Evolutionary conservation across 2,329 filamentous ascomycete species (phyloP).

Genomic region (Botrytis deweyae): DNA sequence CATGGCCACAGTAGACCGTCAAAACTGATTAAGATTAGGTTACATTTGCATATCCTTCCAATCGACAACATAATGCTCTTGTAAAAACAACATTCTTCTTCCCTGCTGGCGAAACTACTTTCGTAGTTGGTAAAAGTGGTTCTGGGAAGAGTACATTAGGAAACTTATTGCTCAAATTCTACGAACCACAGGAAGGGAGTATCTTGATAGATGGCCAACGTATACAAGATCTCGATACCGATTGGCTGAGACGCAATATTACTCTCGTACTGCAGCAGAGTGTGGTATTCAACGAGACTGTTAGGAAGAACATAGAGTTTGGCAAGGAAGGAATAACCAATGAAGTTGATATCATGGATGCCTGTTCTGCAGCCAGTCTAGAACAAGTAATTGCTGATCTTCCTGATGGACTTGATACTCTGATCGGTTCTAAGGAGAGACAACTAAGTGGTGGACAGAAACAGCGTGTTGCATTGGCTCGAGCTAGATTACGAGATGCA

Average conservation of each 20-base stretch:
- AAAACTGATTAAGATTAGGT: conserved; percentile 51
- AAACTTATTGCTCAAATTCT: conserved; percentile 77
- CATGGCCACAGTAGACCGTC: background rate
- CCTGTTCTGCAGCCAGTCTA: conserved; percentile 67
- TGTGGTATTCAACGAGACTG: conserved; percentile 75
- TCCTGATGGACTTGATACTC: conserved; percentile 69
- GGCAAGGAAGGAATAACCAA: conserved; percentile 57
- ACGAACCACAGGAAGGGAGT: conserved; percentile 62
- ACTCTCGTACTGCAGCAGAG: conserved; percentile 82
- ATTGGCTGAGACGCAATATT: conserved; percentile 76
- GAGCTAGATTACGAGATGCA: conserved; percentile 73
- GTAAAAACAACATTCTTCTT: conserved; percentile 66
- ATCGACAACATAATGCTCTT: conserved; percentile 60
- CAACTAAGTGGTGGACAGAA: conserved; percentile 81
- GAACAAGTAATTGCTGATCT: conserved; percentile 65
- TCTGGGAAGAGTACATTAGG: conserved; percentile 90
- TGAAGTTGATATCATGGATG: conserved; percentile 55
- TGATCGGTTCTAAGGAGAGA: conserved; percentile 67
- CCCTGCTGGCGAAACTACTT: conserved; percentile 68
- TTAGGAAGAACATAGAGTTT: conserved; percentile 76
- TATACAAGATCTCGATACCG: conserved; percentile 59
- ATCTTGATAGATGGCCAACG: conserved; percentile 67
- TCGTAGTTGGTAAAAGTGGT: conserved; percentile 81
- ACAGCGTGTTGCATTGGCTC: conserved; percentile 77
- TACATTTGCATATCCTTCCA: conserved; percentile 78